Evolutionary conservation across 2,329 filamentous ascomycete genomes (phyloP), one percentile per base, ranked within the genome.

Genomic region (Exserohilum rostratum): DNA sequence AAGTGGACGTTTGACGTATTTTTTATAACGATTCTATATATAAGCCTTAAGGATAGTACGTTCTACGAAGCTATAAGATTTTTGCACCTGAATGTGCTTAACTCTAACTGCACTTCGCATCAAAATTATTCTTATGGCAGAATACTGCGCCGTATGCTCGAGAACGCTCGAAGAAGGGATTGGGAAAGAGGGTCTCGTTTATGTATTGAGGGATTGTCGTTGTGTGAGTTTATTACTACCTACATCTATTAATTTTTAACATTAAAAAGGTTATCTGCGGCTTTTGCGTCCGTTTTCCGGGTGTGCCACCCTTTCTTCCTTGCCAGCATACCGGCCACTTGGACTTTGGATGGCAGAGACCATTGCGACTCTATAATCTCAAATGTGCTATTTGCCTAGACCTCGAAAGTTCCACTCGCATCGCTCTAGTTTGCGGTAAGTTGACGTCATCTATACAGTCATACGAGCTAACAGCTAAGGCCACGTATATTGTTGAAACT

Each of bases 391-490:
- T 50, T 4, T 50, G 25, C n/a, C 11, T 50, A 27, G 31, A 38
- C 9, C 0, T 15, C 4, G 12, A 5, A 22, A 44, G 17, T 13
- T 38, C 39, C 18, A 17, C 2, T 13, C 48, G 48, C 17, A 17
- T 50, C 38, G 9, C 39, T 27, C 25, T 50, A 45, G 15, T 50
- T 44, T 50, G 25, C 9, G 33, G 48, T 50, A 50, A 13, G 48
- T 50, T 50, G 29, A 38, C 17, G 47, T 13, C 2, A n/a, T n/a
- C 6, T 25, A 25, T 25, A n/a, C n/a, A n/a, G n/a, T n/a, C n/a
- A n/a, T n/a, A n/a, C n/a, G n/a, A n/a, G n/a, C 48, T 50, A 20
- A 50, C 17, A 50, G 5, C 13, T 2, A 50, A 50, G 48, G 48
- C 48, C 25, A 50, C 33, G 39, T 50, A 12, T 50, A 38, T 27